Evolutionary conservation across 495 filamentous ascomycete species (phyloP).

Genomic region (Articulospora tetracladia): DNA sequence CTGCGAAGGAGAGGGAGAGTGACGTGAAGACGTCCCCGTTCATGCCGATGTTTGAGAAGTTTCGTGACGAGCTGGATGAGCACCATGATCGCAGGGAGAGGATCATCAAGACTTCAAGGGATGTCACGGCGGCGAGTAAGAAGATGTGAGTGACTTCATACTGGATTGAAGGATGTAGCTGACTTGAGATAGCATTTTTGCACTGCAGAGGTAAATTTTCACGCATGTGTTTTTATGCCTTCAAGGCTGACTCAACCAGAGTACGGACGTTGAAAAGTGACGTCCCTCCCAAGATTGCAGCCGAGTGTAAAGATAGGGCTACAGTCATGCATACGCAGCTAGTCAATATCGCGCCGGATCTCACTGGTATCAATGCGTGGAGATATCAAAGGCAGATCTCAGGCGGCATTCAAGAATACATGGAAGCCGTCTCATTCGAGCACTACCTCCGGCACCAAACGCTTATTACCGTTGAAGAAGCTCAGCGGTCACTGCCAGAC

Average conservation of each 20-base stretch:
- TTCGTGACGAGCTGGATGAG: slow-evolving; percentile 85
- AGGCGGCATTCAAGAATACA: slow-evolving; percentile 81
- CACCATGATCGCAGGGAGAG: slow-evolving; percentile 91
- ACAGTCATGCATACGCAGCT: slow-evolving; percentile 67
- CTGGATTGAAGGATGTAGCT: slow-evolving; percentile 2
- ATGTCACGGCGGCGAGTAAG: slow-evolving; percentile 92
- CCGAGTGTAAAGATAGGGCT: slow-evolving; percentile 60
- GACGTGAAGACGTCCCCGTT: slow-evolving; percentile 28
- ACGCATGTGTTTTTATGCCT: slow-evolving; percentile 3
- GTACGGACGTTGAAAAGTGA: slow-evolving; percentile 59
- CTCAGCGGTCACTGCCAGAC: slow-evolving; percentile 28
- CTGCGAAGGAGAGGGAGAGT: slow-evolving; percentile 19
- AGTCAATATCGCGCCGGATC: slow-evolving; percentile 60
- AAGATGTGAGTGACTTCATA: slow-evolving; percentile 68
- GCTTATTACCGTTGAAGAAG: slow-evolving; percentile 62
- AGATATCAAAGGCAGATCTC: slow-evolving; percentile 78
- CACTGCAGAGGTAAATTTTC: slow-evolving; percentile 71
- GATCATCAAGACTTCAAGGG: slow-evolving; percentile 81
- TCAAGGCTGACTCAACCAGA: slow-evolving; percentile 33
- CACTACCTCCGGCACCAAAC: slow-evolving; percentile 80
- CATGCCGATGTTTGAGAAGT: slow-evolving; percentile 76
- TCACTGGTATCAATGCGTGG: slow-evolving; percentile 73
- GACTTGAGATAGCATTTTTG: slow-evolving; percentile 68
- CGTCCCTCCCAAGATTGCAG: slow-evolving; percentile 59
- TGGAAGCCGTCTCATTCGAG: slow-evolving; percentile 70